A percentile compares a stretch with the other conserved stretches of the same genome.
phyloP scores from a whole-genome alignment of 169 alveolate genomes.

The Condylostoma magnum region DNA sequence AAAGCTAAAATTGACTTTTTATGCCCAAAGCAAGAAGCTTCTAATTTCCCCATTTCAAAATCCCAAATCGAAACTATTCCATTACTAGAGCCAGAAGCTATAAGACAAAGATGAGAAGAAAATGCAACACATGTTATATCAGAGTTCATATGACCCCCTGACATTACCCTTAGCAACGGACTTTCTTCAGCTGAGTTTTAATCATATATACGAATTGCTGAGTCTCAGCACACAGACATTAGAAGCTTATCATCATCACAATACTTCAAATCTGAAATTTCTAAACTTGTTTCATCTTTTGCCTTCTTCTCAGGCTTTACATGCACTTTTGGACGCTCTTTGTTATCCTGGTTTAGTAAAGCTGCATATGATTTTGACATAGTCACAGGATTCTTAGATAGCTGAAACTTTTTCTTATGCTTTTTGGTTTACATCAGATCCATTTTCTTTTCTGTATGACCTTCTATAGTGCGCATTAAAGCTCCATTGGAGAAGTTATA shows the following conservation, averaged over 20 bases:
- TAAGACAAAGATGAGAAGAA: constrained; percentile 53
- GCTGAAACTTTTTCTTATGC: neutral
- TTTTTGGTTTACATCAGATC: neutral
- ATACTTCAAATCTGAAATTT: constrained; percentile 52
- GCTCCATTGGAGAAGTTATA: constrained; percentile 82
- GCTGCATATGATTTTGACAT: neutral
- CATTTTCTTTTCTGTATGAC: neutral
- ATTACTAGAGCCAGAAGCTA: constrained; percentile 78
- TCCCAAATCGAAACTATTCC: constrained; percentile 81
- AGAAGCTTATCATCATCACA: constrained; percentile 61
- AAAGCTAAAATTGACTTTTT: constrained; percentile 51
- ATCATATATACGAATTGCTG: constrained; percentile 72
- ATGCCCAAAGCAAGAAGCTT: constrained; percentile 59
- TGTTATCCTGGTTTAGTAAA: neutral
- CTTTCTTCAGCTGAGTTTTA: constrained; percentile 79
- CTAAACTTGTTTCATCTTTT: constrained; percentile 60
- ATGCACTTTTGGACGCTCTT: neutral
- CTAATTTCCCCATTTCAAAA: constrained; percentile 79
- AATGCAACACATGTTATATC: constrained; percentile 66
- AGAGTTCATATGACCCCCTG: constrained; percentile 70
- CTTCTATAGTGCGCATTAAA: constrained; percentile 43
- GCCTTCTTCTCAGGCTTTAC: constrained; percentile 19
- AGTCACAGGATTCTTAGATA: neutral
- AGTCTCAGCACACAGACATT: constrained; percentile 75
- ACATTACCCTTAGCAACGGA: constrained; percentile 56